Conservation (phyloP, 2,329 filamentous ascomycete genomes). For the Cadophora luteo-olivacea region DNA sequence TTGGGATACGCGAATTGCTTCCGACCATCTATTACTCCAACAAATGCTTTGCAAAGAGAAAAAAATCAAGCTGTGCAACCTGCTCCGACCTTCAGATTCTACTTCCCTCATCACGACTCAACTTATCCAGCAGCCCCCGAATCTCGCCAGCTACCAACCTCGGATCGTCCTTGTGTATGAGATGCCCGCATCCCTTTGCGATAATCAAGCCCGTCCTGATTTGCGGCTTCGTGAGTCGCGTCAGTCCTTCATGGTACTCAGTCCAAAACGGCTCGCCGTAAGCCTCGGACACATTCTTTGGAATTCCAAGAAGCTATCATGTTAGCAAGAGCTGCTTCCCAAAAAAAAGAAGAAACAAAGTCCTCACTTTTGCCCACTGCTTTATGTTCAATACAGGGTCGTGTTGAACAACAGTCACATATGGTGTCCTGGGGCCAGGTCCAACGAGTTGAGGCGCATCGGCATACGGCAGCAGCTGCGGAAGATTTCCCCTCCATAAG, state of each 20-base stretch:
- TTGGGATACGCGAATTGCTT: neutral
- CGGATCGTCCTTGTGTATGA: constrained; percentile 44
- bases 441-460: constrained; percentile 38
- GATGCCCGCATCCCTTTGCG: constrained; percentile 43
- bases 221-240: constrained; percentile 3
- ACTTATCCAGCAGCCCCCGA: constrained; percentile 47
- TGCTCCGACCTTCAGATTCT: constrained; percentile 18
- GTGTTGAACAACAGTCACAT: constrained; percentile 21
- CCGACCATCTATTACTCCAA: no score
- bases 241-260: constrained; percentile 13
- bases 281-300: neutral
- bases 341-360: no score
- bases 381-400: neutral
- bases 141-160: constrained; percentile 43
- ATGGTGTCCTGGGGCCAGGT: constrained; percentile 8
- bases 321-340: no score
- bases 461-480: constrained; percentile 36
- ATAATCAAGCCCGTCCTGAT: constrained; percentile 37
- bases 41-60: no score
- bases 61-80: no score
- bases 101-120: constrained; percentile 25
- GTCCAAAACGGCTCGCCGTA: constrained; percentile 11
- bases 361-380: constrained; percentile 1
- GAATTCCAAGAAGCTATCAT: constrained; percentile 2
- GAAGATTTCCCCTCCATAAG: constrained; percentile 36